Base-by-base conservation (phyloP, 352 stramenopile genomes). In the Globisporangium paroecandrum region DNA sequence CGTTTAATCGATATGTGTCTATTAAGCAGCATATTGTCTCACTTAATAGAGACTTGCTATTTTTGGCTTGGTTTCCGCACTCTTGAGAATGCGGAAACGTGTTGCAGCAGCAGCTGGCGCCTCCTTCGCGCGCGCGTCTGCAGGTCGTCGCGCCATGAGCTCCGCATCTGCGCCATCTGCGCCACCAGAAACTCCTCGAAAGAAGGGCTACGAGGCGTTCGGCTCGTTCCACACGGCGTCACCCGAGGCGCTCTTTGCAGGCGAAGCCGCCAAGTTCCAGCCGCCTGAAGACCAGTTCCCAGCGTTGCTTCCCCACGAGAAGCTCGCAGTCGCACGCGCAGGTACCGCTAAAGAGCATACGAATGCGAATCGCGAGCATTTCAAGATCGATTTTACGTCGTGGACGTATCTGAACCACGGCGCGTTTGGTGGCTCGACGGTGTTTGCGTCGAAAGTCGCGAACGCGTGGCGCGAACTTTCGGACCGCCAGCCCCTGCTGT, bases 361-460 rank as follows among this genome's bases (percentile, higher is more conserved):
- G 0, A n/a, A 27, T 3, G 20, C n/a, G 22, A 90, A 81, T 56
- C 71, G 70, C 8, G 29, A 57, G 54, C 74, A 82, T 22, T 94
- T 93, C 57, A 75, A 80, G 3, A 63, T 91, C 46, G 83, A 89
- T 47, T 72, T 89, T 9, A 20, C 71, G 0, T 70, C 57, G 15
- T 98, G 92, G 92, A 97, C 87, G 38, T 98, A 97, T 72, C 66
- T 98, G 9, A 98, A 99, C 76, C 96, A 99, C 71, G 94, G 94
- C 38, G 94, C 94, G 1, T 98, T 98, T 69, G 94, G 94, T 9
- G 87, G 85, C 0, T 73, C 93, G 0, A 85, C 93, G 3, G 71
- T 72, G 29, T 81, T 88, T 25, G 92, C 90, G 13, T 78, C 79
- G 46, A 64, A 83, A 29, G 85, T 93, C 2, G 89, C 89, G 2